phyloP scores from a whole-genome alignment of 257 asterid species.

The Dorcoceras hygrometricum region DNA sequence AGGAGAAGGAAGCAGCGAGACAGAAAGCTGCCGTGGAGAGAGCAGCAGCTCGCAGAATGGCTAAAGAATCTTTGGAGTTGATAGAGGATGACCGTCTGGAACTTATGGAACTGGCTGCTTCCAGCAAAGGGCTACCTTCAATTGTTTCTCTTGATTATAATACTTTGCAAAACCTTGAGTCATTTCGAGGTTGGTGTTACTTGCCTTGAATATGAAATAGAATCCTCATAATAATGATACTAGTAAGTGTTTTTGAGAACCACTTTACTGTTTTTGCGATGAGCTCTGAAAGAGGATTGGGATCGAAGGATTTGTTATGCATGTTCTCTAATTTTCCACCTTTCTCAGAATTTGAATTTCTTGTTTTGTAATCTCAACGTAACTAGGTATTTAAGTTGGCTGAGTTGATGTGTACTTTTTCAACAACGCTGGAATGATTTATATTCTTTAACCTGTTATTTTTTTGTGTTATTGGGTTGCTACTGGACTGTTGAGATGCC shows the following conservation, averaged over 20 bases:
- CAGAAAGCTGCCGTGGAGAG: slow-evolving; percentile 90
- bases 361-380: not conserved
- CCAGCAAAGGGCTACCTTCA: slow-evolving; percentile 81
- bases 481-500: not conserved
- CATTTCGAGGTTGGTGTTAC: slow-evolving; percentile 69
- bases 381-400: slow-evolving; percentile 6
- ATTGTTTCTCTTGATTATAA: slow-evolving; percentile 81
- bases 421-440: not conserved
- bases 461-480: not conserved
- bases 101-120: slow-evolving; percentile 94
- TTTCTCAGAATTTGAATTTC: slow-evolving; percentile 4
- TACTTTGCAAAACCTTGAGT: slow-evolving; percentile 82
- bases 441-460: no score
- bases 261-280: not conserved
- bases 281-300: not conserved
- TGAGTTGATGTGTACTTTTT: not conserved
- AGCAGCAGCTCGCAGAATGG: slow-evolving; percentile 89
- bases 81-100: slow-evolving; percentile 98
- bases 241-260: slow-evolving; percentile 6
- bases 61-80: slow-evolving; percentile 91
- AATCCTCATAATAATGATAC: slow-evolving; percentile 16
- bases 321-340: slow-evolving; percentile 11
- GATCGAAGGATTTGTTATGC: slow-evolving; percentile 1
- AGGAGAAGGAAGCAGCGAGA: slow-evolving; percentile 77
- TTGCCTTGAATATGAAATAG: slow-evolving; percentile 4